phyloP scores from a whole-genome alignment of 169 alveolate species.

The Theileria orientalis region DNA sequence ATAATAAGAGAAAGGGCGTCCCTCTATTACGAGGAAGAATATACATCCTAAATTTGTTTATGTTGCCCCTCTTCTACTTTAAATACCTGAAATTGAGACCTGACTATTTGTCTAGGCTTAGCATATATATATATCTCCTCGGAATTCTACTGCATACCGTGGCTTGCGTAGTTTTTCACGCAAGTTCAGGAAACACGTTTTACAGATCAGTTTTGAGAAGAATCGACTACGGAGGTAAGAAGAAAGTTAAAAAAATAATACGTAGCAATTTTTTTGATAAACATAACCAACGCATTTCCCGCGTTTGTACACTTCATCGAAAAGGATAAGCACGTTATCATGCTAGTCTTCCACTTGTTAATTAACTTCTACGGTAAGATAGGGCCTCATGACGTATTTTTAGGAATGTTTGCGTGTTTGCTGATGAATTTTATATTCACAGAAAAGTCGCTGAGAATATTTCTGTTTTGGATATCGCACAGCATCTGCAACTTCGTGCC shows the following conservation, averaged over 20 bases:
- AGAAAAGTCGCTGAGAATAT: slow-evolving; percentile 37
- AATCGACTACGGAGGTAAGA: not conserved
- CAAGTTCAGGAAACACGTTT: not conserved
- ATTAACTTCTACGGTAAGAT: slow-evolving; percentile 31
- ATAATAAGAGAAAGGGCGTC: slow-evolving; percentile 1
- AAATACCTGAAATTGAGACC: too few species aligned
- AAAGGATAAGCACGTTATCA: slow-evolving; percentile 6
- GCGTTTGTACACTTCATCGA: not conserved
- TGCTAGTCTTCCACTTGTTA: slow-evolving; percentile 14
- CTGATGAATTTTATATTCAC: slow-evolving; percentile 36
- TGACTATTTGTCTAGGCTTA: too few species aligned
- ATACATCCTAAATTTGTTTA: not conserved
- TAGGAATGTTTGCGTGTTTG: slow-evolving; percentile 42
- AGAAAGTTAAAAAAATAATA: not conserved
- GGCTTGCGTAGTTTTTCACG: not conserved
- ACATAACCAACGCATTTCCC: not conserved
- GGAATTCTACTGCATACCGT: not conserved
- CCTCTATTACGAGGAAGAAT: not conserved
- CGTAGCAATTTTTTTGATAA: not conserved
- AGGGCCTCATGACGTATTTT: slow-evolving; percentile 31
- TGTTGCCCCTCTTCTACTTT: not conserved
- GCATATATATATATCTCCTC: too few species aligned
- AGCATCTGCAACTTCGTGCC: not conserved
- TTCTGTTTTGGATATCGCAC: not conserved
- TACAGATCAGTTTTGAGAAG: not conserved